Conservation (phyloP, 2,329 filamentous ascomycete species). For the Microcyclospora tardicrescens region DNA sequence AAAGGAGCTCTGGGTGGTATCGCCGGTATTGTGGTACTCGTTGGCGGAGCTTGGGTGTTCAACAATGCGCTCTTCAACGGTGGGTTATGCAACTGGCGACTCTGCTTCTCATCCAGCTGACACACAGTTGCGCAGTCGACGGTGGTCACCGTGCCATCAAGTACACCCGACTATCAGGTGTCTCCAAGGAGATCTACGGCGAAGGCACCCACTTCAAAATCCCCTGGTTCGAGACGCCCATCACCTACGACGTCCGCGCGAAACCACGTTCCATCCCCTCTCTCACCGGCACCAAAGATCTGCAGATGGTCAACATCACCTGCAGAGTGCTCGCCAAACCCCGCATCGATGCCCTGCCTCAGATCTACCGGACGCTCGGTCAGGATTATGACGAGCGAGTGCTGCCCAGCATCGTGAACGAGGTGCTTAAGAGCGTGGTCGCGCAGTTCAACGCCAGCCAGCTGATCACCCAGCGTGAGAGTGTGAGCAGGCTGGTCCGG, state of each 20-base stretch:
- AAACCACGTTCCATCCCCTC: constrained; percentile 95
- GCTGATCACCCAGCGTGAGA: constrained; percentile 98
- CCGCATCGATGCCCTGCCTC: constrained; percentile 73
- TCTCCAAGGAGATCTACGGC: constrained; percentile 87
- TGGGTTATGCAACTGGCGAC: constrained; percentile 22
- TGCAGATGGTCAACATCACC: constrained; percentile 99
- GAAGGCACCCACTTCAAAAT: constrained; percentile 95
- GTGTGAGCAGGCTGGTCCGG: constrained; percentile 77
- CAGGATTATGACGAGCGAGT: constrained; percentile 97
- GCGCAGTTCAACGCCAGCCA: constrained; percentile 98
- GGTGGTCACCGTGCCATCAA: constrained; percentile 99
- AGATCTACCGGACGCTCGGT: constrained; percentile 93
- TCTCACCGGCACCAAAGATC: constrained; percentile 93
- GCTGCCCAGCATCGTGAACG: constrained; percentile 95
- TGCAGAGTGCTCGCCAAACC: constrained; percentile 95
- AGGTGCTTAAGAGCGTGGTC: constrained; percentile 96
- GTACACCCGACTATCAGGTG: constrained; percentile 77
- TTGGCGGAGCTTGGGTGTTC: constrained; percentile 40
- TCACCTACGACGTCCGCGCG: constrained; percentile 94
- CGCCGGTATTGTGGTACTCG: constrained; percentile 41
- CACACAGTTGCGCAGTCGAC: constrained; percentile 46
- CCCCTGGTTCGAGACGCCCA: constrained; percentile 93
- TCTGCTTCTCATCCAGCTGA: constrained; percentile 2
- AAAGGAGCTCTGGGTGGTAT: constrained; percentile 42
- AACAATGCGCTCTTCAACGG: constrained; percentile 59